A percentile compares a stretch with the other conserved stretches of the same genome.
Evolutionary conservation across 345 rosid genomes (phyloP).

Genomic region (Populus alba): DNA sequence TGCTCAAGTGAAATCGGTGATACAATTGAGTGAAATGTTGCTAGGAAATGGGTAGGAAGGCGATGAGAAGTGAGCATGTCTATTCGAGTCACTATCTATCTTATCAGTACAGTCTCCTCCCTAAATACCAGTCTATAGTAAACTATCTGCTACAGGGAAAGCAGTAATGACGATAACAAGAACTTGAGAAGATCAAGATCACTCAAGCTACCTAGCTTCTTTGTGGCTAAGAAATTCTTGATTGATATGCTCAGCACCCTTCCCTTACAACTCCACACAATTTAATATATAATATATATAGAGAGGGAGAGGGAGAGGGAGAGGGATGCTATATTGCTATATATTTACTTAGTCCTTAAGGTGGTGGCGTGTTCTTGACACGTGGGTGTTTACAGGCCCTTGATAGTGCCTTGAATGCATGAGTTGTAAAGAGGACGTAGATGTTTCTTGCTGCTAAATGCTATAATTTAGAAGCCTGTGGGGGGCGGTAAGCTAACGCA

Average conservation of each 20-base stretch:
- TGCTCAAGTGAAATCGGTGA: constrained; percentile 5
- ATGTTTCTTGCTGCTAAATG: constrained; percentile 1
- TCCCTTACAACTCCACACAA: constrained; percentile 1
- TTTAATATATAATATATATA: background rate
- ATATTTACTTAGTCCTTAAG: constrained; percentile 41
- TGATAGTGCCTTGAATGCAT: constrained; percentile 39
- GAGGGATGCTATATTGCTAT: background rate
- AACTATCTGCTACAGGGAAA: constrained; percentile 1
- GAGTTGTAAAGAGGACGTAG: constrained; percentile 41
- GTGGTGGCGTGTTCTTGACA: constrained; percentile 44
- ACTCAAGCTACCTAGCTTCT: background rate
- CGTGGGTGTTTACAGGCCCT: constrained; percentile 40
- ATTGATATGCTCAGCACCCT: background rate
- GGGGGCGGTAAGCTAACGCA: background rate
- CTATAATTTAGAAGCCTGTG: background rate
- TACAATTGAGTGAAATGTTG: constrained; percentile 5
- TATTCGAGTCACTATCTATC: constrained; percentile 5
- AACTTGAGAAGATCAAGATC: background rate
- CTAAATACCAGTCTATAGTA: background rate
- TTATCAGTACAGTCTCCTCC: background rate
- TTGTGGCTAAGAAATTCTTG: constrained; percentile 13
- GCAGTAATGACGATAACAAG: background rate
- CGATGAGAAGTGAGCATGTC: constrained; percentile 42
- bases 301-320: too few relatives aligned
- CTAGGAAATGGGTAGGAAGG: constrained; percentile 39